A percentile compares a stretch with the other conserved stretches of the same genome.
Conservation (phyloP, 1,139 yeast species). For the Ogataea hybrid region DNA sequence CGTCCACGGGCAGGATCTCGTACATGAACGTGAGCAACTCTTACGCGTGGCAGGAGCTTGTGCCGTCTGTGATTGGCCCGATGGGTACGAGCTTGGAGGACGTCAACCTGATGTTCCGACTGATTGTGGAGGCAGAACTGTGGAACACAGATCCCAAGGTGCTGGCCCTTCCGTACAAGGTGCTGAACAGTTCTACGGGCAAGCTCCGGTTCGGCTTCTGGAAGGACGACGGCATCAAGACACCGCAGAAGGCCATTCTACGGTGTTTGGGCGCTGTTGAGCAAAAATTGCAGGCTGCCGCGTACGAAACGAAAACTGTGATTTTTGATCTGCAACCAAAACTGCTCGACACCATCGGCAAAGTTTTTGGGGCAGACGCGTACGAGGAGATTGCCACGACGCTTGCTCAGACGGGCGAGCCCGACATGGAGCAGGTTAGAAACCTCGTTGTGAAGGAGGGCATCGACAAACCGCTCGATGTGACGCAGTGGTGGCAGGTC, state of each 20-base stretch:
- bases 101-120: constrained; percentile 57
- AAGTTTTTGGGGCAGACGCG: constrained; percentile 46
- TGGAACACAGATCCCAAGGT: constrained; percentile 54
- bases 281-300: constrained; percentile 32
- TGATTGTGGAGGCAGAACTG: constrained; percentile 50
- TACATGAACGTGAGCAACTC: too few species aligned
- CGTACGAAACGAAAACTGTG: constrained; percentile 45
- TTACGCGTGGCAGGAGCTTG: constrained; percentile 53
- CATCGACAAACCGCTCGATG: constrained; percentile 4
- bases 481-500: constrained; percentile 34
- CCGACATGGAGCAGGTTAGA: constrained; percentile 3
- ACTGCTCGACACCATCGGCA: constrained; percentile 23
- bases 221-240: constrained; percentile 34
- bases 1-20: constrained; percentile 49
- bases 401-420: constrained; percentile 14
- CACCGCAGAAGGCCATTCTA: constrained; percentile 50
- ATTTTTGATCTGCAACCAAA: constrained; percentile 39
- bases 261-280: constrained; percentile 38
- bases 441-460: constrained; percentile 1
- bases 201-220: constrained; percentile 36
- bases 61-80: constrained; percentile 58
- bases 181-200: constrained; percentile 18
- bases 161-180: constrained; percentile 48
- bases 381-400: constrained; percentile 36
- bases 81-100: constrained; percentile 60